Evolutionary conservation across 2,329 filamentous ascomycete genomes (phyloP).

Genomic region (Exophiala calicioides): DNA sequence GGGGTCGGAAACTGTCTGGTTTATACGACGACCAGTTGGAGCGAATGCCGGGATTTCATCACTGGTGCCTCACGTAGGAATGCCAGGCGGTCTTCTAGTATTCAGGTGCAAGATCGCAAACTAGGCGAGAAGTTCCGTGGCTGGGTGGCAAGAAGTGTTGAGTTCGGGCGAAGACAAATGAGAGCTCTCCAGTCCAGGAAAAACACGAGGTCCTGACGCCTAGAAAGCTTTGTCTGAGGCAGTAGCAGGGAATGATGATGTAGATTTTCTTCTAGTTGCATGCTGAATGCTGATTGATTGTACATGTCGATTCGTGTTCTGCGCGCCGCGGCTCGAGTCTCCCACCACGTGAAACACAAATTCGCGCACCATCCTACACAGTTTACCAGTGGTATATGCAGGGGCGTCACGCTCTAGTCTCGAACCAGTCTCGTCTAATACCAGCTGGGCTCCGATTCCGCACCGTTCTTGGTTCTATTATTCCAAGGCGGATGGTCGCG

Average conservation of each 20-base stretch:
- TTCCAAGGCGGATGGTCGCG: too few species aligned
- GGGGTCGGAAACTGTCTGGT: slow-evolving; percentile 23
- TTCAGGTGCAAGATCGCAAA: not conserved
- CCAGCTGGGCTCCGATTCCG: too few species aligned
- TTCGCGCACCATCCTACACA: too few species aligned
- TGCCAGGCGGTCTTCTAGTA: slow-evolving; percentile 4
- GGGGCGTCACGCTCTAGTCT: too few species aligned
- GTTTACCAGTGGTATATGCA: too few species aligned
- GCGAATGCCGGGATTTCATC: slow-evolving; percentile 17
- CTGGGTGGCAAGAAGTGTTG: not conserved
- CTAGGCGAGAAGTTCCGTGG: not conserved
- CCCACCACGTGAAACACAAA: too few species aligned
- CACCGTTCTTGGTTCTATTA: too few species aligned
- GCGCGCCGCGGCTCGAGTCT: too few species aligned
- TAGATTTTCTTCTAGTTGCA: not conserved
- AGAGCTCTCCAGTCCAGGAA: not conserved
- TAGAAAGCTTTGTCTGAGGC: too few species aligned
- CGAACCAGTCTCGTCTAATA: too few species aligned
- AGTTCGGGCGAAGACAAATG: not conserved
- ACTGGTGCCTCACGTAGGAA: slow-evolving; percentile 3
- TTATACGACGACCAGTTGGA: slow-evolving; percentile 22
- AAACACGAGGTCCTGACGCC: not conserved
- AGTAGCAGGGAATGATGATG: not conserved
- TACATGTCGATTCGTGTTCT: too few species aligned
- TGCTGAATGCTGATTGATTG: too few species aligned